These are phyloP conservation scores for Cicer judaicum DNA, from an alignment of 306 rosid genomes.

Conservation along the genomic window DNA sequence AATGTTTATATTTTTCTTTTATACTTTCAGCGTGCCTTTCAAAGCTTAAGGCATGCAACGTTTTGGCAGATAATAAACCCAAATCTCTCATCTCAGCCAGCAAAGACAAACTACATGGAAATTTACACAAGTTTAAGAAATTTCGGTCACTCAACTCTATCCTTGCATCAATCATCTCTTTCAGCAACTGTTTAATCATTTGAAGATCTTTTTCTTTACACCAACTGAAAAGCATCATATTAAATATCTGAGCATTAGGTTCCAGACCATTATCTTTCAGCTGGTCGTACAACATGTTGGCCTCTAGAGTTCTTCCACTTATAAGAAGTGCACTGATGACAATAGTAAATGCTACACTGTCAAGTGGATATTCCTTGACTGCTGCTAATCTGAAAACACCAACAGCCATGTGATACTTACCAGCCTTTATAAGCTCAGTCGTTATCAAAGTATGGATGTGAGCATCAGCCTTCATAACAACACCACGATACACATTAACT, in stretches of 20 bases:
- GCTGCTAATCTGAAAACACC: conserved; percentile 49
- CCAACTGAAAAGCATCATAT: conserved; percentile 53
- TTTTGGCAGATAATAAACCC: conserved; percentile 55
- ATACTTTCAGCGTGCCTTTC: conserved; percentile 21
- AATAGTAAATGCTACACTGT: conserved; percentile 55
- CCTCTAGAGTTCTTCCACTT: conserved; percentile 64
- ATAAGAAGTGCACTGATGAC: conserved; percentile 61
- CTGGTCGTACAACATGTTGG: conserved; percentile 48
- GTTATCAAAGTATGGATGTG: conserved; percentile 59
- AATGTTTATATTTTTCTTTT: conserved; percentile 43
- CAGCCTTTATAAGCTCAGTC: conserved; percentile 58
- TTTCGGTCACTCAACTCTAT: conserved; percentile 50
- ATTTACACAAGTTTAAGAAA: conserved; percentile 50
- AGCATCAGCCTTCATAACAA: conserved; percentile 56
- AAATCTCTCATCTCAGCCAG: conserved; percentile 60
- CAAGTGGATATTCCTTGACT: conserved; percentile 50
- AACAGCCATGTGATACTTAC: conserved; percentile 53
- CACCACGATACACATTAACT: conserved; percentile 55
- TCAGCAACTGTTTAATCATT: conserved; percentile 52
- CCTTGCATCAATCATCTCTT: conserved; percentile 68
- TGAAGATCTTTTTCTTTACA: conserved; percentile 50
- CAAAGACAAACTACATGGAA: conserved; percentile 41
- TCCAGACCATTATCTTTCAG: conserved; percentile 63
- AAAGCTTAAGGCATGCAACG: conserved; percentile 16
- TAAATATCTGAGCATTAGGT: conserved; percentile 55